Conservation (phyloP, 768 basidiomycete genomes). For the Panellus pusillus region DNA sequence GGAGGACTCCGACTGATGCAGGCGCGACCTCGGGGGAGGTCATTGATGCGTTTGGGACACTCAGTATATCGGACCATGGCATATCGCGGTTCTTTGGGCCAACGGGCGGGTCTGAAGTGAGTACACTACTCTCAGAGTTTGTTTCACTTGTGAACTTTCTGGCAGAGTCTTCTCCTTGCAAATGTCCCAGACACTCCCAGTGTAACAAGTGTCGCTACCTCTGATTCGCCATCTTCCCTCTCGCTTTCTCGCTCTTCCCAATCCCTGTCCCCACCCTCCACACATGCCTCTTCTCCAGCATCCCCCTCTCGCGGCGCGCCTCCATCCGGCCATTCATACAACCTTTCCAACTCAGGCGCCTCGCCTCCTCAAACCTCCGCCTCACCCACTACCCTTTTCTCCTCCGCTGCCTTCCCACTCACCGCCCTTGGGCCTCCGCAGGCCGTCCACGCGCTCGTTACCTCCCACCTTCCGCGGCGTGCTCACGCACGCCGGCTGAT, state of each 20-base stretch:
- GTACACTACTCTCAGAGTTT: constrained; percentile 17
- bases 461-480: constrained; percentile 53
- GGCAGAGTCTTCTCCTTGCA: constrained; percentile 27
- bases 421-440: constrained; percentile 53
- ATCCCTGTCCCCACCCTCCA: constrained; percentile 19
- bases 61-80: constrained; percentile 60
- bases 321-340: not conserved
- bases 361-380: constrained; percentile 16
- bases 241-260: constrained; percentile 22
- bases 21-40: constrained; percentile 36
- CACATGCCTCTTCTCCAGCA: constrained; percentile 25
- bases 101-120: constrained; percentile 67
- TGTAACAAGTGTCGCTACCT: constrained; percentile 1
- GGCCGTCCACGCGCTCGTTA: constrained; percentile 50
- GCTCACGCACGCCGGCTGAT: constrained; percentile 47
- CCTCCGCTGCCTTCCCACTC: constrained; percentile 65
- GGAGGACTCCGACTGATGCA: not conserved
- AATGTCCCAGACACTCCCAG: constrained; percentile 8
- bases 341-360: constrained; percentile 22
- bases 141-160: too few relatives aligned
- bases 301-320: constrained; percentile 22
- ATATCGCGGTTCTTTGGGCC: constrained; percentile 66
- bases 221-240: constrained; percentile 15
- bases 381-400: constrained; percentile 33
- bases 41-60: constrained; percentile 59